Percentiles rank a stretch among this genome's conserved stretches.
phyloP scores from a whole-genome alignment of 108 stramenopile species.

The Fragilaria crotonensis region DNA sequence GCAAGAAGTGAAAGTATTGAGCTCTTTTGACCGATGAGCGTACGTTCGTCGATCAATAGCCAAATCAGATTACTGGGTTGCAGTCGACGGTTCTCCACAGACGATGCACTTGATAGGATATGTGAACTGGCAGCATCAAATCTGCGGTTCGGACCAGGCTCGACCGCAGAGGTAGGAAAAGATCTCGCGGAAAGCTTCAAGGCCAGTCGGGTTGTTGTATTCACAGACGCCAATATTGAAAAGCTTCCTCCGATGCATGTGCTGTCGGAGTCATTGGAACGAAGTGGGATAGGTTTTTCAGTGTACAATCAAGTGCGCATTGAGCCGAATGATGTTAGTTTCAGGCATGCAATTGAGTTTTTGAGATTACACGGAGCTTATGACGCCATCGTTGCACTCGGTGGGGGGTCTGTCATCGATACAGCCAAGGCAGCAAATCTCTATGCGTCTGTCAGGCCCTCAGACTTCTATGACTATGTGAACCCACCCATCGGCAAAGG shows the following conservation, averaged over 20 bases:
- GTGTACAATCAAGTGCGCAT: conserved; percentile 37
- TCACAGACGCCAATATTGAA: conserved; percentile 31
- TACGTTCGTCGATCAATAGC: too few relatives aligned
- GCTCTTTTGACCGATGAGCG: too few relatives aligned
- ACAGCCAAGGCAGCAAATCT: conserved; percentile 60
- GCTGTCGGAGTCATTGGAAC: conserved; percentile 29
- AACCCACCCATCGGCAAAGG: conserved; percentile 46
- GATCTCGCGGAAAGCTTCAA: conserved; percentile 21
- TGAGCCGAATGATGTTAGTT: conserved; percentile 38
- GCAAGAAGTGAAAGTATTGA: too few relatives aligned
- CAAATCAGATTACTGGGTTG: too few relatives aligned
- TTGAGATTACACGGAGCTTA: conserved; percentile 19
- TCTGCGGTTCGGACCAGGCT: conserved; percentile 33
- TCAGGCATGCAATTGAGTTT: conserved; percentile 36
- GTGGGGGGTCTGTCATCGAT: conserved; percentile 57
- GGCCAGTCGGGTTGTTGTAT: conserved; percentile 28
- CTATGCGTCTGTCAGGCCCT: conserved; percentile 24
- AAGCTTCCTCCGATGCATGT: conserved; percentile 19
- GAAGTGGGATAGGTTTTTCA: conserved; percentile 12
- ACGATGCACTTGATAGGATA: conserved; percentile 19
- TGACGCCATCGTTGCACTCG: conserved; percentile 52
- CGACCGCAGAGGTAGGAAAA: conserved; percentile 38
- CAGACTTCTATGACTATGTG: conserved; percentile 50
- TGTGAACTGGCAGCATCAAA: conserved; percentile 45
- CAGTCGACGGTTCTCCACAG: too few relatives aligned